These are phyloP conservation scores for Eleusine coracana DNA, from an alignment of 176 grass and related monocot genomes.

Conservation along the genomic window DNA sequence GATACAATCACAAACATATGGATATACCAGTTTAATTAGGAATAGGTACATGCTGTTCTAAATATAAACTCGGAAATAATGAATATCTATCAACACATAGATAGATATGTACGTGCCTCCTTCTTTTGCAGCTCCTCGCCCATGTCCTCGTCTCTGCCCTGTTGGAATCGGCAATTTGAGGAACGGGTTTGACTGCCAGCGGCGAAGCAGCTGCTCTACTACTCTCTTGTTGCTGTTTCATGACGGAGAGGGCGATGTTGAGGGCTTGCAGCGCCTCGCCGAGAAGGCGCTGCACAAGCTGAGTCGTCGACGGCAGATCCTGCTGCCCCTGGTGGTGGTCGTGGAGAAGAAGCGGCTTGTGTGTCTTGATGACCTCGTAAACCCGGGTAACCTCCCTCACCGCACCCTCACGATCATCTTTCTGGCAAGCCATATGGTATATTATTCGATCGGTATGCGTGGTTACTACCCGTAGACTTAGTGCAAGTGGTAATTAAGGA, in stretches of 20 bases:
- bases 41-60: background rate
- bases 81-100: background rate
- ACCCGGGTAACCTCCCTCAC: background rate
- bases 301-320: background rate
- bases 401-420: background rate
- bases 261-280: slow-evolving; percentile 29
- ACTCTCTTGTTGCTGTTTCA: background rate
- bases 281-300: background rate
- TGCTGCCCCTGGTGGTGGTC: background rate
- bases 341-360: slow-evolving; percentile 25
- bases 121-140: background rate
- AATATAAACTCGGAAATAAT: too few species aligned
- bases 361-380: slow-evolving; percentile 18
- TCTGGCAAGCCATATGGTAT: background rate
- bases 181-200: too few species aligned
- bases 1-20: too few species aligned
- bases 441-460: background rate
- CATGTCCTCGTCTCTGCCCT: background rate
- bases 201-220: background rate
- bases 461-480: too few species aligned
- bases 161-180: background rate
- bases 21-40: background rate
- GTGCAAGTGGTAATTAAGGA: too few species aligned
- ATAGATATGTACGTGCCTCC: background rate
- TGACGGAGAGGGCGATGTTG: slow-evolving; percentile 40